A percentile compares a stretch with the other conserved stretches of the same genome.
Conservation (phyloP, 345 rosid genomes). For the Leavenworthia alabamica region DNA sequence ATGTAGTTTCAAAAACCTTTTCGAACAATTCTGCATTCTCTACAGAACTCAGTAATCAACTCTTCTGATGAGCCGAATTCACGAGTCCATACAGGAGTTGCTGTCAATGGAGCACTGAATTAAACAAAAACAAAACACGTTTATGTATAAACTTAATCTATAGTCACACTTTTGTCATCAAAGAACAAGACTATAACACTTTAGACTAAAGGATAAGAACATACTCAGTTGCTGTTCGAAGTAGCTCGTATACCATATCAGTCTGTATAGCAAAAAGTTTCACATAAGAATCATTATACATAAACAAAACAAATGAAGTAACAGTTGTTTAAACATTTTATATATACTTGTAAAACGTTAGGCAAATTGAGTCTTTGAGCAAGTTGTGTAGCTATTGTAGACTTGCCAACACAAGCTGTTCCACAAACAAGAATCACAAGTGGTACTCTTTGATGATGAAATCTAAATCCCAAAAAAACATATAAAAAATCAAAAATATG, state of each 20-base stretch:
- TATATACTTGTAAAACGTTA: constrained; percentile 79
- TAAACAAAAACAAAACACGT: background rate
- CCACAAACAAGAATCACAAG: constrained; percentile 97
- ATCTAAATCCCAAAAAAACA: constrained; percentile 36
- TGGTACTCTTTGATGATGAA: constrained; percentile 98
- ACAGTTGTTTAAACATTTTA: background rate
- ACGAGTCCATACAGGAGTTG: constrained; percentile 93
- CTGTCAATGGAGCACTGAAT: constrained; percentile 79
- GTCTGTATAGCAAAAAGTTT: constrained; percentile 48
- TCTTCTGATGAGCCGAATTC: constrained; percentile 81
- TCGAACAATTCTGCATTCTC: constrained; percentile 97
- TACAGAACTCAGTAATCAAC: constrained; percentile 80
- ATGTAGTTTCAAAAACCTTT: constrained; percentile 43
- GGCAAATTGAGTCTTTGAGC: constrained; percentile 98
- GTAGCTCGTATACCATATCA: constrained; percentile 83
- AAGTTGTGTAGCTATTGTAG: constrained; percentile 95
- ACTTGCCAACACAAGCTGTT: constrained; percentile 97
- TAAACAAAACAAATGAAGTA: background rate
- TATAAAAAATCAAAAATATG: background rate
- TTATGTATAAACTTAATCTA: background rate
- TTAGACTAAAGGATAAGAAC: constrained; percentile 20
- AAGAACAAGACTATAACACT: background rate
- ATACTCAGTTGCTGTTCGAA: constrained; percentile 88
- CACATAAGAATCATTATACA: constrained; percentile 2
- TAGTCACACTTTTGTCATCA: background rate